Percentiles rank a stretch among this genome's conserved stretches.
These are phyloP conservation scores for Suillus lakei DNA, from an alignment of 768 basidiomycete species.

Conservation along the genomic window DNA sequence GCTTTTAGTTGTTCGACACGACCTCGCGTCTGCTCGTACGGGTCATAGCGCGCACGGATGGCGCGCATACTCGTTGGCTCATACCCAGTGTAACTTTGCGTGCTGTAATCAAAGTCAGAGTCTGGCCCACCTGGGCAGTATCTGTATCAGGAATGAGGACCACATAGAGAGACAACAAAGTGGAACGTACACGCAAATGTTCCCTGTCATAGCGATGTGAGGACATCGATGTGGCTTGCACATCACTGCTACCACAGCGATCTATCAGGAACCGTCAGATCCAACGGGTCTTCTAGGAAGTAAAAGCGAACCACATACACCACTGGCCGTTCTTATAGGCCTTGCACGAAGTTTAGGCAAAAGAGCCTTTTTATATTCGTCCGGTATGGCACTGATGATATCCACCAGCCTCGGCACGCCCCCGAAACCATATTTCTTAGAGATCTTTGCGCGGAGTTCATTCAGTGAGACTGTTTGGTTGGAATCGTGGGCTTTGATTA, in stretches of 20 bases:
- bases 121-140: conserved; percentile 99
- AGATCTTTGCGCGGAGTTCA: conserved; percentile 82
- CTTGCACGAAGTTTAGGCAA: conserved; percentile 90
- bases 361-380: conserved; percentile 93
- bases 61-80: conserved; percentile 99
- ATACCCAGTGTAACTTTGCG: conserved; percentile 93
- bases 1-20: conserved; percentile 95
- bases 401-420: conserved; percentile 94
- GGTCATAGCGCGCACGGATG: conserved; percentile 94
- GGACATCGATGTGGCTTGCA: conserved; percentile 99
- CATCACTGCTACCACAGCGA: conserved; percentile 99
- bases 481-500: conserved; percentile 86
- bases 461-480: conserved; percentile 85
- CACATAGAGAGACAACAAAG: not conserved
- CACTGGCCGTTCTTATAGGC: conserved; percentile 95
- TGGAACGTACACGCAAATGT: conserved; percentile 90
- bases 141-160: conserved; percentile 41
- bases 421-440: conserved; percentile 87
- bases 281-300: not conserved
- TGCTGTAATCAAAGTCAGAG: conserved; percentile 99
- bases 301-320: conserved; percentile 56
- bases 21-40: conserved; percentile 95
- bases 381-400: conserved; percentile 97
- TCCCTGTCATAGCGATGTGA: conserved; percentile 99
- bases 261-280: conserved; percentile 50